These are phyloP conservation scores for Leucocoprinus sp. DNA, from an alignment of 768 basidiomycete genomes.

Conservation along the genomic window DNA sequence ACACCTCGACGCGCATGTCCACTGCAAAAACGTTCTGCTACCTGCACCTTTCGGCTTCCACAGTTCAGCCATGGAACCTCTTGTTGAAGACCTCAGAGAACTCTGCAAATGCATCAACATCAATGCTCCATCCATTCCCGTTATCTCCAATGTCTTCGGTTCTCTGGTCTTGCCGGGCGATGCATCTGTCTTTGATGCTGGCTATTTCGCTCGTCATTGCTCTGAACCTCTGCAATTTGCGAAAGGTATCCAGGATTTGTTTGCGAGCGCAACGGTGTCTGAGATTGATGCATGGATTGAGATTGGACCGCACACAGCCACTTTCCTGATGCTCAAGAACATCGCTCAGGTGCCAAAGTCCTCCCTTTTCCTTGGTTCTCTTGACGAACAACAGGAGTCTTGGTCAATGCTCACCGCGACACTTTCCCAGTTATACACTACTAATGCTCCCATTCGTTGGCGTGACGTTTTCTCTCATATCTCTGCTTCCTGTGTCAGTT, in stretches of 20 bases:
- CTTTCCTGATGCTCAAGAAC: slow-evolving; percentile 48
- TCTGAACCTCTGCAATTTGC: slow-evolving; percentile 46
- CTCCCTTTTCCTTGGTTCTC: slow-evolving; percentile 37
- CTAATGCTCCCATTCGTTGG: slow-evolving; percentile 40
- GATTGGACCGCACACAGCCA: slow-evolving; percentile 54
- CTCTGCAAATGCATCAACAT: slow-evolving; percentile 30
- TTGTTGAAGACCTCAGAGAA: slow-evolving; percentile 38
- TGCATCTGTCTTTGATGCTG: slow-evolving; percentile 34
- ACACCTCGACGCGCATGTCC: slow-evolving; percentile 32
- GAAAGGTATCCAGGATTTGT: slow-evolving; percentile 36
- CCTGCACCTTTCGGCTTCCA: slow-evolving; percentile 59
- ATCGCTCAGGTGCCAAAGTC: slow-evolving; percentile 24
- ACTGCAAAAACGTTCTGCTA: slow-evolving; percentile 25
- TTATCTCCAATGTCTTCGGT: slow-evolving; percentile 56
- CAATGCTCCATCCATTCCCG: slow-evolving; percentile 44
- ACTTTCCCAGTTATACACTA: slow-evolving; percentile 42
- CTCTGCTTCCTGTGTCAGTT: slow-evolving; percentile 20
- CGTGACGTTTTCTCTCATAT: slow-evolving; percentile 43
- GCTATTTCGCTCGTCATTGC: slow-evolving; percentile 41
- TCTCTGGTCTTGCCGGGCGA: slow-evolving; percentile 46
- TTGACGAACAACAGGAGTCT: slow-evolving; percentile 30
- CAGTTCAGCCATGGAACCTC: slow-evolving; percentile 50
- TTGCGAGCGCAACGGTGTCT: slow-evolving; percentile 18
- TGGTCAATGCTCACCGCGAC: slow-evolving; percentile 38
- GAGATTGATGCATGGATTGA: slow-evolving; percentile 48